Evolutionary conservation across 2,329 filamentous ascomycete species (phyloP).

Genomic region (Fusarium globosum): DNA sequence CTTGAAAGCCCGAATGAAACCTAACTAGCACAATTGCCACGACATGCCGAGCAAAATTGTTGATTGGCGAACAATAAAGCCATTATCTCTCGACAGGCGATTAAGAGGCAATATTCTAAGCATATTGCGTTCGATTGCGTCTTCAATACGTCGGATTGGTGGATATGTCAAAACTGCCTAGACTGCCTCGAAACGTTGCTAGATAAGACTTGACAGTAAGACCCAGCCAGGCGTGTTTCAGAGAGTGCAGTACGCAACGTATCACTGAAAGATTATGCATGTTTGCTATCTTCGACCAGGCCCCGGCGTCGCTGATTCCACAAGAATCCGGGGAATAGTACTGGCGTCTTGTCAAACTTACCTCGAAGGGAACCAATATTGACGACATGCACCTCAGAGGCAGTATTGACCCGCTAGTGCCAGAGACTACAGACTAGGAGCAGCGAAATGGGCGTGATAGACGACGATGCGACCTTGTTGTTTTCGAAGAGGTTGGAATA

Average conservation of each 20-base stretch:
- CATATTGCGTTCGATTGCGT: constrained; percentile 30
- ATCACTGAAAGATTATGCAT: neutral
- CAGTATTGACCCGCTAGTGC: constrained; percentile 23
- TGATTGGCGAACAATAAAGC: constrained; percentile 26
- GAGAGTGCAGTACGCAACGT: neutral
- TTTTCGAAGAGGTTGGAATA: constrained; percentile 39
- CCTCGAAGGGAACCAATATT: constrained; percentile 16
- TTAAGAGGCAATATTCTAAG: constrained; percentile 18
- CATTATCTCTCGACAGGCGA: constrained; percentile 13
- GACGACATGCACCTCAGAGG: constrained; percentile 28
- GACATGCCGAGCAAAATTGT: constrained; percentile 13
- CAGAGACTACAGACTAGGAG: constrained; percentile 2
- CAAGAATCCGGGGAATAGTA: constrained; percentile 22
- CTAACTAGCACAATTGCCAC: constrained; percentile 18
- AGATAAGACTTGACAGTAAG: constrained; percentile 3
- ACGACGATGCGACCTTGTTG: constrained; percentile 25
- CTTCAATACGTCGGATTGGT: constrained; percentile 10
- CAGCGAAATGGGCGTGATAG: constrained; percentile 27
- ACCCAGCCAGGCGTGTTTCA: constrained; percentile 6
- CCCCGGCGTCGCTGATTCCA: constrained; percentile 9
- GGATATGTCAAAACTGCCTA: constrained; percentile 10
- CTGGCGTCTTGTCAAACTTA: constrained; percentile 13
- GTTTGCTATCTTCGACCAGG: constrained; percentile 2
- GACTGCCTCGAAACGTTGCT: constrained; percentile 8
- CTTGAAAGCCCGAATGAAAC: constrained; percentile 30